phyloP scores from a whole-genome alignment of 768 basidiomycete species.

The Phanerodontia chrysosporium region DNA sequence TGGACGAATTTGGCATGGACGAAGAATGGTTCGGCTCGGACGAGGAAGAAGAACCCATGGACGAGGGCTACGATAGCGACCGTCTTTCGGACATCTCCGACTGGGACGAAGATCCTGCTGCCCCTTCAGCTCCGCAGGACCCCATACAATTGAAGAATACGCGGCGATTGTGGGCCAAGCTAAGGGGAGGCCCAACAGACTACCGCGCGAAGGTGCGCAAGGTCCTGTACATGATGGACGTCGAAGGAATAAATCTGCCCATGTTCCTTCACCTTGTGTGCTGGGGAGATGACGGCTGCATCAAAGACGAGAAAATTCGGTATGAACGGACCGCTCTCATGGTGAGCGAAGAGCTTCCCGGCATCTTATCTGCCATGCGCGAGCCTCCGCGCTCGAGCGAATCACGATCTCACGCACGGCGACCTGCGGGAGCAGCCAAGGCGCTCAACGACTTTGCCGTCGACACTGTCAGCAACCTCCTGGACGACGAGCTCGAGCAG shows the following conservation, averaged over 20 bases:
- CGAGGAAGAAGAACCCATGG: no score
- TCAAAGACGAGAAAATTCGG: background rate
- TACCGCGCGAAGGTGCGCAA: background rate
- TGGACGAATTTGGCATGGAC: no score
- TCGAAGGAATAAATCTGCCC: background rate
- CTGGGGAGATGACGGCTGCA: background rate
- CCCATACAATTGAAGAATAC: no score
- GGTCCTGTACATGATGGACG: background rate
- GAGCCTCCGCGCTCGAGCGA: slow-evolving; percentile 7
- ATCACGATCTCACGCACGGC: background rate
- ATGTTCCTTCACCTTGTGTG: background rate
- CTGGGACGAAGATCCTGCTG: no score
- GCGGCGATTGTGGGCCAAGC: no score
- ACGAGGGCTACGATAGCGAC: no score
- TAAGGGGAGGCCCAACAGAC: no score
- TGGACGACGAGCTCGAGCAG: no score
- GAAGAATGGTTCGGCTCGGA: no score
- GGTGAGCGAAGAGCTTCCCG: slow-evolving; percentile 1
- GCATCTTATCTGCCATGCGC: background rate
- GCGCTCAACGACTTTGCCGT: slow-evolving; percentile 9
- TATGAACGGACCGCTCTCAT: slow-evolving; percentile 6
- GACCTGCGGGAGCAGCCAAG: background rate
- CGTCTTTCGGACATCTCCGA: no score
- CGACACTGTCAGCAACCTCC: no score
- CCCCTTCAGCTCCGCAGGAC: no score